phyloP scores from a whole-genome alignment of 495 filamentous ascomycete species.

The Penicillium crystallinum region DNA sequence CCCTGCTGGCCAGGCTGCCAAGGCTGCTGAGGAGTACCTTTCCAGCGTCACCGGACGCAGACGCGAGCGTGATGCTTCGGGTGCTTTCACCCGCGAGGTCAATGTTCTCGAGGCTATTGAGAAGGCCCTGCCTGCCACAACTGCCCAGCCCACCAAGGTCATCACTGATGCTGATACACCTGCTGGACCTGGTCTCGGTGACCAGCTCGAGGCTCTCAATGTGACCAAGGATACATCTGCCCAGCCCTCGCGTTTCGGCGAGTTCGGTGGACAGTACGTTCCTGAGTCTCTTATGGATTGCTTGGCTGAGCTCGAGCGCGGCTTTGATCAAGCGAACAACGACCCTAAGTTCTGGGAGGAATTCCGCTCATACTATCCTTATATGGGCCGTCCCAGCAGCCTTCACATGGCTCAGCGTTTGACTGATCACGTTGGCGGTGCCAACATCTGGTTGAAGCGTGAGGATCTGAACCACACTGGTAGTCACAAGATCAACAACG shows the following conservation, averaged over 20 bases:
- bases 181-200: slow-evolving; percentile 55
- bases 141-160: slow-evolving; percentile 44
- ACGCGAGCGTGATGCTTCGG: slow-evolving; percentile 34
- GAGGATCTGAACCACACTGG: slow-evolving; percentile 88
- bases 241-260: slow-evolving; percentile 81
- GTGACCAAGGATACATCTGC: slow-evolving; percentile 45
- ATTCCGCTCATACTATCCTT: slow-evolving; percentile 92
- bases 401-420: slow-evolving; percentile 84
- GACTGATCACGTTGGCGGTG: slow-evolving; percentile 82
- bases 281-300: slow-evolving; percentile 98
- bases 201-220: slow-evolving; percentile 72
- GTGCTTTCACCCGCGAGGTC: slow-evolving; percentile 31
- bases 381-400: slow-evolving; percentile 92
- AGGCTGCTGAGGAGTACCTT: slow-evolving; percentile 82
- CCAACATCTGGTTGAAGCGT: slow-evolving; percentile 93
- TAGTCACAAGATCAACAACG: slow-evolving; percentile 97
- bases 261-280: slow-evolving; percentile 98
- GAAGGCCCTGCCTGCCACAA: slow-evolving; percentile 34
- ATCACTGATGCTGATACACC: slow-evolving; percentile 57
- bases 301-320: slow-evolving; percentile 79
- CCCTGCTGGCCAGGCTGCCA: slow-evolving; percentile 59
- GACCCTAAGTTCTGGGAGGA: slow-evolving; percentile 96
- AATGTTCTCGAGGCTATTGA: slow-evolving; percentile 57
- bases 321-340: slow-evolving; percentile 80
- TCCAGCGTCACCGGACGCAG: slow-evolving; percentile 68